Conservation (phyloP, 352 stramenopile species). For the Vaucheria bursata region DNA sequence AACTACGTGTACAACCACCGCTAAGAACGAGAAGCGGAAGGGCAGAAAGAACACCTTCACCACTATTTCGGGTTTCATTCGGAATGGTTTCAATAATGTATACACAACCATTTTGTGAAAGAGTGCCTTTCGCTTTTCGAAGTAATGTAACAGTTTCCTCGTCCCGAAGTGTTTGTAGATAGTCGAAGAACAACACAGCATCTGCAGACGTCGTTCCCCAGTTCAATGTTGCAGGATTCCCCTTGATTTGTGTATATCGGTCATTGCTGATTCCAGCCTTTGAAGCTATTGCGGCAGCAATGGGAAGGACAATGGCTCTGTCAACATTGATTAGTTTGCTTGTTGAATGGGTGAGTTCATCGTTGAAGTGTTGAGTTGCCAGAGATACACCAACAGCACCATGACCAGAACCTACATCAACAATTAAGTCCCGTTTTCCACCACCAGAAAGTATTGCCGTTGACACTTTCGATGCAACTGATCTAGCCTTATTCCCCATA, state of each 20-base stretch:
- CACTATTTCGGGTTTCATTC: neutral
- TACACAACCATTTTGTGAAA: neutral
- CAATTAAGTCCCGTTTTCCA: neutral
- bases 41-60: neutral
- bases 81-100: slow-evolving; percentile 8
- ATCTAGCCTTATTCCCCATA: slow-evolving; percentile 2
- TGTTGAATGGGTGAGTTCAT: neutral
- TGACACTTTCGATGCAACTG: neutral
- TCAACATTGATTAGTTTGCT: neutral
- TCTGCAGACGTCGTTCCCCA: neutral
- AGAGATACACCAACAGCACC: neutral
- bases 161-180: neutral
- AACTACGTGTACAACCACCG: neutral
- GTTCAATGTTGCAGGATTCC: neutral
- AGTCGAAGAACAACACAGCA: neutral
- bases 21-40: slow-evolving; percentile 2
- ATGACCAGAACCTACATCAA: slow-evolving; percentile 1
- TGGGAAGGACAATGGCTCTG: neutral
- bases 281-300: neutral
- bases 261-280: neutral
- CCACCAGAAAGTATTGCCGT: neutral
- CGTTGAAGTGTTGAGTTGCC: neutral
- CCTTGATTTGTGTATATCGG: neutral
- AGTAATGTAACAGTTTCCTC: neutral
- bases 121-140: neutral